These are phyloP conservation scores for Vaccinium myrtillus DNA, from an alignment of 148 eudicot species.

Conservation along the genomic window DNA sequence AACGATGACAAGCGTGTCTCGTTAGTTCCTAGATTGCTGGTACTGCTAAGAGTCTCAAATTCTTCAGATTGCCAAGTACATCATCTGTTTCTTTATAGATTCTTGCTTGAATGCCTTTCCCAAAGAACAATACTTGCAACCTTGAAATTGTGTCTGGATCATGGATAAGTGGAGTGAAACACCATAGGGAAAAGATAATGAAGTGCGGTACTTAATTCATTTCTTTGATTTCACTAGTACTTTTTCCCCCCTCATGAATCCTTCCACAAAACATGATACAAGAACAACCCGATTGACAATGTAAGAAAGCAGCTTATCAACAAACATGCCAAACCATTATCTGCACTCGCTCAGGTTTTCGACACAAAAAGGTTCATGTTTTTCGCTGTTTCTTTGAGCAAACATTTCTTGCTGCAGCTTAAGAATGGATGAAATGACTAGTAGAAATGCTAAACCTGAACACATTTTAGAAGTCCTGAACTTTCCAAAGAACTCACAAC, in stretches of 20 bases:
- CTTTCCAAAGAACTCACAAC: too few relatives aligned
- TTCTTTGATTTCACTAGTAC: too few relatives aligned
- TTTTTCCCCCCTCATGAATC: not conserved
- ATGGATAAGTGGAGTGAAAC: not conserved
- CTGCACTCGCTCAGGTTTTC: not conserved
- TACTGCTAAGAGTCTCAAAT: not conserved
- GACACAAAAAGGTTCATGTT: not conserved
- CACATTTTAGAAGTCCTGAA: too few relatives aligned
- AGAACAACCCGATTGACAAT: not conserved
- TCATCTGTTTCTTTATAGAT: not conserved
- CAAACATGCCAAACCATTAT: not conserved
- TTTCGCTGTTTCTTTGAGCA: not conserved
- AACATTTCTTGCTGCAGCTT: not conserved
- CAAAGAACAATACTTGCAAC: not conserved
- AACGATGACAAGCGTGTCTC: not conserved
- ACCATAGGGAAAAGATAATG: not conserved
- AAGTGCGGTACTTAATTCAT: too few relatives aligned
- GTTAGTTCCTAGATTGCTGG: not conserved
- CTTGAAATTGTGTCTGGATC: not conserved
- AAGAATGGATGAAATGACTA: not conserved
- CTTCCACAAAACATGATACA: not conserved
- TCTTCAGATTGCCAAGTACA: not conserved
- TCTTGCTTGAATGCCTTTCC: not conserved
- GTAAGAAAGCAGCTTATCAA: not conserved
- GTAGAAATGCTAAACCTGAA: not conserved